A percentile compares a stretch with the other conserved stretches of the same genome.
Conservation (phyloP, 2,329 filamentous ascomycete species). For the Penicillium janthinellum region DNA sequence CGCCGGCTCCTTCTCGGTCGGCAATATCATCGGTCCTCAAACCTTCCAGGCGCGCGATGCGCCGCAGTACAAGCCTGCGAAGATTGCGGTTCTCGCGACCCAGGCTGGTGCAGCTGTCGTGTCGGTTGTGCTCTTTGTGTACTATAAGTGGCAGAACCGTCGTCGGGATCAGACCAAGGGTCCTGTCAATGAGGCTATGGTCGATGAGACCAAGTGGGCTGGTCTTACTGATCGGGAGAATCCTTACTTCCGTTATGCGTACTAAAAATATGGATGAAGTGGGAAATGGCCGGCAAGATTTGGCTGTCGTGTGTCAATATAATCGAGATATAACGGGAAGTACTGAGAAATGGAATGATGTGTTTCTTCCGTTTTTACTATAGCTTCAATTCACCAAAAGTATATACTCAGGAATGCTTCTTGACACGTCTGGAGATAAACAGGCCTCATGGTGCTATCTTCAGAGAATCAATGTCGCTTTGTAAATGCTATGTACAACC, state of each 20-base stretch:
- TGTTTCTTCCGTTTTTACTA: neutral
- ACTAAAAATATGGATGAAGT: slow-evolving; percentile 25
- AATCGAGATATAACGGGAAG: too few relatives aligned
- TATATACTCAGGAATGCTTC: neutral
- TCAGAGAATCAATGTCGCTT: neutral
- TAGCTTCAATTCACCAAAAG: neutral
- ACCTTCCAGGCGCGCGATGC: slow-evolving; percentile 49
- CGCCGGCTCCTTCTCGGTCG: slow-evolving; percentile 47
- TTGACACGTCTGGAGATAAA: too few relatives aligned
- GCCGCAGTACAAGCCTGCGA: slow-evolving; percentile 46
- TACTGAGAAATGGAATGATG: neutral
- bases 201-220: slow-evolving; percentile 33
- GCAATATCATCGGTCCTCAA: slow-evolving; percentile 52
- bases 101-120: slow-evolving; percentile 35
- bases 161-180: slow-evolving; percentile 24
- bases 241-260: slow-evolving; percentile 36
- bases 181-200: slow-evolving; percentile 16
- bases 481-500: too few relatives aligned
- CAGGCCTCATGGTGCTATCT: too few relatives aligned
- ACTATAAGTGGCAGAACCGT: slow-evolving; percentile 37
- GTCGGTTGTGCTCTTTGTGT: slow-evolving; percentile 31
- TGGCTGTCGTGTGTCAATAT: neutral
- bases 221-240: slow-evolving; percentile 41
- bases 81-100: slow-evolving; percentile 45
- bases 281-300: neutral